Percentiles rank a stretch among this genome's conserved stretches.
Evolutionary conservation across 2,329 filamentous ascomycete species (phyloP).

Genomic region (Graphilbum fragrans): DNA sequence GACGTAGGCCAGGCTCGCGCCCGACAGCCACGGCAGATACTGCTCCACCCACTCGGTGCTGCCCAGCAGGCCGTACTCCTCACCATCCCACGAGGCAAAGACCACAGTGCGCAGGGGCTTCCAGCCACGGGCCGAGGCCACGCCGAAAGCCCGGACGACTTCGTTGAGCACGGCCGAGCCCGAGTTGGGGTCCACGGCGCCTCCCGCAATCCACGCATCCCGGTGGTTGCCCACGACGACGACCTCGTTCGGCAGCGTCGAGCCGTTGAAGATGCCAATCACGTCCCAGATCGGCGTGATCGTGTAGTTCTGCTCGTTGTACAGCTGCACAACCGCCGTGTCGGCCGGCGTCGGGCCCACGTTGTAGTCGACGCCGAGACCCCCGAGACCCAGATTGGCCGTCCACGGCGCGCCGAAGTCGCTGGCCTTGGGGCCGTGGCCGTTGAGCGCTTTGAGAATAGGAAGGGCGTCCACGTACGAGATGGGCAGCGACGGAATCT

Average conservation of each 20-base stretch:
- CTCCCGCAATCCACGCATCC: slow-evolving; percentile 62
- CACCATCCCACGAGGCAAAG: slow-evolving; percentile 72
- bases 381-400: slow-evolving; percentile 56
- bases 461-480: slow-evolving; percentile 81
- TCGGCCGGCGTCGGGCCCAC: slow-evolving; percentile 69
- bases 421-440: slow-evolving; percentile 65
- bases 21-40: slow-evolving; percentile 66
- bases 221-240: slow-evolving; percentile 76
- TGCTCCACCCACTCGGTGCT: slow-evolving; percentile 93
- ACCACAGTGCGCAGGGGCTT: slow-evolving; percentile 82
- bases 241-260: slow-evolving; percentile 64
- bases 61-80: slow-evolving; percentile 78
- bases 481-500: slow-evolving; percentile 83
- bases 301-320: slow-evolving; percentile 71
- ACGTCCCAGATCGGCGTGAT: slow-evolving; percentile 83
- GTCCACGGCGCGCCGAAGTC: slow-evolving; percentile 64
- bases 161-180: slow-evolving; percentile 73
- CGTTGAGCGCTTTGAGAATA: slow-evolving; percentile 81
- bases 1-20: slow-evolving; percentile 66
- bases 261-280: slow-evolving; percentile 84
- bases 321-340: slow-evolving; percentile 53
- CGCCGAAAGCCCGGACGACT: slow-evolving; percentile 60
- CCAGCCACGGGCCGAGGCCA: slow-evolving; percentile 60
- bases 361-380: slow-evolving; percentile 76
- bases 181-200: slow-evolving; percentile 70